Evolutionary conservation across 768 basidiomycete genomes (phyloP).

Genomic region (Lactarius quietus): DNA sequence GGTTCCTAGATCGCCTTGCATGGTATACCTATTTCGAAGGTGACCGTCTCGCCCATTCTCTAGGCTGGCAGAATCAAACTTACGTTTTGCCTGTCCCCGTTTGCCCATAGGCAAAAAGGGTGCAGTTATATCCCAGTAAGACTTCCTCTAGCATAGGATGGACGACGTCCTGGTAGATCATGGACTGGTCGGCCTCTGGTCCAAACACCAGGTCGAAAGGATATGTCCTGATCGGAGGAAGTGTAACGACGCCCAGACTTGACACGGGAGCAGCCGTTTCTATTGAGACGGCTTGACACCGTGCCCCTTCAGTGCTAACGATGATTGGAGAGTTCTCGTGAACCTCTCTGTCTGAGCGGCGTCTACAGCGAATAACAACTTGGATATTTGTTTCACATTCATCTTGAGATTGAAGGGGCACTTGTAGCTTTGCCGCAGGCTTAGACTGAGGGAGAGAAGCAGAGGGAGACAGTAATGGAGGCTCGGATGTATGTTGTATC

Average conservation of each 20-base stretch:
- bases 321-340: slow-evolving; percentile 86
- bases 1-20: slow-evolving; percentile 90
- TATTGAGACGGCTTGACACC: slow-evolving; percentile 72
- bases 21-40: slow-evolving; percentile 66
- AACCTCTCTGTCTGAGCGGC: slow-evolving; percentile 81
- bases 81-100: slow-evolving; percentile 99
- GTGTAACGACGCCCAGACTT: slow-evolving; percentile 66
- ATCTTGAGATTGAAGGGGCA: slow-evolving; percentile 24
- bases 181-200: slow-evolving; percentile 91
- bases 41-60: background rate
- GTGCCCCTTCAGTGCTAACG: slow-evolving; percentile 71
- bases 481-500: slow-evolving; percentile 27
- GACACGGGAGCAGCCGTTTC: slow-evolving; percentile 70
- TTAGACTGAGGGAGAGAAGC: slow-evolving; percentile 6
- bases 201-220: slow-evolving; percentile 96
- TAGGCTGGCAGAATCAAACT: slow-evolving; percentile 32
- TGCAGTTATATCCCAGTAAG: slow-evolving; percentile 95
- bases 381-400: slow-evolving; percentile 82
- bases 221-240: slow-evolving; percentile 82
- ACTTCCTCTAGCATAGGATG: slow-evolving; percentile 91
- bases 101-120: slow-evolving; percentile 96
- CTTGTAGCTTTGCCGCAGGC: slow-evolving; percentile 27
- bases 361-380: slow-evolving; percentile 87
- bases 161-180: slow-evolving; percentile 93
- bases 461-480: slow-evolving; percentile 6